Evolutionary conservation across 2,329 filamentous ascomycete species (phyloP).

Genomic region (Xylaria sp.): DNA sequence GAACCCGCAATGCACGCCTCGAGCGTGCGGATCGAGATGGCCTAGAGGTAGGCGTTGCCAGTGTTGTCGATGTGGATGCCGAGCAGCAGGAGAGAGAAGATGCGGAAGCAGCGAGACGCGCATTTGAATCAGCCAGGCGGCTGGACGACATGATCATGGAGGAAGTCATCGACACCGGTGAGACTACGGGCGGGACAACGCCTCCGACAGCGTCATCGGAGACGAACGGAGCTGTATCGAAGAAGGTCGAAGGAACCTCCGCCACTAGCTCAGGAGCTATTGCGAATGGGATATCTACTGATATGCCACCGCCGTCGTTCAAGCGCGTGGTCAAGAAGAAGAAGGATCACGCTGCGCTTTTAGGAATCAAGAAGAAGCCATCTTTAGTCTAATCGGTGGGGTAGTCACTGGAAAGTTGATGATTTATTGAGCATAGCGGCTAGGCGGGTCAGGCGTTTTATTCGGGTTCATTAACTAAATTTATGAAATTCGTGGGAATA

Average conservation of each 20-base stretch:
- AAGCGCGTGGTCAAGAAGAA: constrained; percentile 86
- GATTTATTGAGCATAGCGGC: constrained; percentile 30
- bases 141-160: constrained; percentile 64
- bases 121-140: constrained; percentile 75
- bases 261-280: constrained; percentile 41
- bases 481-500: constrained; percentile 2
- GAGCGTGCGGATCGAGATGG: constrained; percentile 79
- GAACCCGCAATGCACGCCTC: constrained; percentile 88
- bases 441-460: constrained; percentile 23
- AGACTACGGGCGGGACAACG: constrained; percentile 13
- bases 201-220: constrained; percentile 17
- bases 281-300: constrained; percentile 36
- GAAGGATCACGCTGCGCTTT: constrained; percentile 77
- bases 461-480: not conserved
- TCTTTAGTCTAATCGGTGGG: constrained; percentile 59
- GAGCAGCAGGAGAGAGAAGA: constrained; percentile 81
- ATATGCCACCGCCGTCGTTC: constrained; percentile 72
- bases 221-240: constrained; percentile 11
- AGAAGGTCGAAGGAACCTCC: constrained; percentile 36
- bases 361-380: constrained; percentile 90
- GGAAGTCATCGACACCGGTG: constrained; percentile 51
- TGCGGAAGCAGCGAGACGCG: constrained; percentile 80
- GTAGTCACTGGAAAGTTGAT: not conserved
- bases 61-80: constrained; percentile 68
- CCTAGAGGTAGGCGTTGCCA: constrained; percentile 65